Evolutionary conservation across 106 monocot genomes (phyloP).

Genomic region (Platanthera guangdongensis): DNA sequence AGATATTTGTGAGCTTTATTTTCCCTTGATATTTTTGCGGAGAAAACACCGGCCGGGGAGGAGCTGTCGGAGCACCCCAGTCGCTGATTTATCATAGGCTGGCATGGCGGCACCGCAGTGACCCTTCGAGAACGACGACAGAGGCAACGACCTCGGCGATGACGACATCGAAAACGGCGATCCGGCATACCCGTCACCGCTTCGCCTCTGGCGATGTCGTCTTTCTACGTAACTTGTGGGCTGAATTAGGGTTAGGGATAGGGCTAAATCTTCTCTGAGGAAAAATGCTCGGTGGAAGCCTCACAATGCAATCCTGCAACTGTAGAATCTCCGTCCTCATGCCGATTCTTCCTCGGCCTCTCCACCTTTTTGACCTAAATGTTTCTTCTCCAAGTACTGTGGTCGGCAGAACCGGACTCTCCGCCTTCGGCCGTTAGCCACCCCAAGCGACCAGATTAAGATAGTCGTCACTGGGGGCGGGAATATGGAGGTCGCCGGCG

Average conservation of each 20-base stretch:
- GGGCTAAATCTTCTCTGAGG: too few relatives aligned
- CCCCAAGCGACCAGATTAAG: too few relatives aligned
- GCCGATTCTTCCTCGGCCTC: not conserved
- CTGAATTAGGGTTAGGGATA: not conserved
- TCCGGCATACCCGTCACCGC: constrained; percentile 2
- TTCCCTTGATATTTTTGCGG: too few relatives aligned
- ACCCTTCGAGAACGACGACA: constrained; percentile 7
- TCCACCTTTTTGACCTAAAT: too few relatives aligned
- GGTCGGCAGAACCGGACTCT: too few relatives aligned
- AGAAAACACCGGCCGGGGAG: too few relatives aligned
- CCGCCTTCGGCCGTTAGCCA: too few relatives aligned
- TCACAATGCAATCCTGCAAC: too few relatives aligned
- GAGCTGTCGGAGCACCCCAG: constrained; percentile 4
- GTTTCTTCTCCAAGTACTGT: too few relatives aligned
- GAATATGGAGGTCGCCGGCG: too few relatives aligned
- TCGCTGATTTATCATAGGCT: not conserved
- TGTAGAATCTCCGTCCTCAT: constrained; percentile 14
- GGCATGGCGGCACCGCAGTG: not conserved
- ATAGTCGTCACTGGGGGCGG: too few relatives aligned
- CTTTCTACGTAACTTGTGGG: not conserved
- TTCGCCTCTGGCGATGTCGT: not conserved
- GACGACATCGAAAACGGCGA: constrained; percentile 12
- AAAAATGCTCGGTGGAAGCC: not conserved
- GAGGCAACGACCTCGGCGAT: constrained; percentile 9
- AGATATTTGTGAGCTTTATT: too few relatives aligned